These are phyloP conservation scores for Lasiosphaeria hispida DNA, from an alignment of 495 filamentous ascomycete genomes.

Conservation along the genomic window DNA sequence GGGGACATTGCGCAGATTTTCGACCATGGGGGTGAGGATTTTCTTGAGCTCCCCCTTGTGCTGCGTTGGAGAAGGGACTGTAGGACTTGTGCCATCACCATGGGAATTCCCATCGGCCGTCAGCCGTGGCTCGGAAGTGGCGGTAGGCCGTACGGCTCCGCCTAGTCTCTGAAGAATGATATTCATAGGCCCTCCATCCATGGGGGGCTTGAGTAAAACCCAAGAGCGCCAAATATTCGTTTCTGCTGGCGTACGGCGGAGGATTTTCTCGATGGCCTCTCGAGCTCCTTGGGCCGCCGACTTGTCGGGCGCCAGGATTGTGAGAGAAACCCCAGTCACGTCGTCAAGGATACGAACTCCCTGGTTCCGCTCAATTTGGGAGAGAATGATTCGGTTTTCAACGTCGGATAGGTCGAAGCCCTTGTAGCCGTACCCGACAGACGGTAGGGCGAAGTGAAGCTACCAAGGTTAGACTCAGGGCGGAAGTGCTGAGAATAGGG, in stretches of 20 bases:
- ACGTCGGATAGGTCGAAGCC: slow-evolving; percentile 17
- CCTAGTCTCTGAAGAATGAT: background rate
- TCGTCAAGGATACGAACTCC: slow-evolving; percentile 11
- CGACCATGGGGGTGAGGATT: background rate
- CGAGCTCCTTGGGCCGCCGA: slow-evolving; percentile 11
- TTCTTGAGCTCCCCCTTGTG: slow-evolving; percentile 14
- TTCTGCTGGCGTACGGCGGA: slow-evolving; percentile 6
- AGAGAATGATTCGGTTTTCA: slow-evolving; percentile 10
- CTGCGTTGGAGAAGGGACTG: background rate
- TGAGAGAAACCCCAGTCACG: slow-evolving; percentile 2
- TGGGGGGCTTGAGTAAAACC: slow-evolving; percentile 15
- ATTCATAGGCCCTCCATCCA: background rate
- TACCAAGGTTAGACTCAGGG: background rate
- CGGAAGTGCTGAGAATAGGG: background rate
- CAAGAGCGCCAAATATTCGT: slow-evolving; percentile 15
- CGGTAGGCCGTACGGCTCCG: background rate
- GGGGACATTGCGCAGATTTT: slow-evolving; percentile 13
- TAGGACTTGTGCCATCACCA: too few species aligned
- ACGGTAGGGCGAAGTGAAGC: slow-evolving; percentile 10
- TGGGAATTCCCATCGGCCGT: too few species aligned
- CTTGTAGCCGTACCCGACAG: slow-evolving; percentile 9
- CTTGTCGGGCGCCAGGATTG: slow-evolving; percentile 11
- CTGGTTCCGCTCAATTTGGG: slow-evolving; percentile 13
- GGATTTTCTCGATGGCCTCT: background rate
- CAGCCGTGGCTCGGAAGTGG: background rate